phyloP scores from a whole-genome alignment of 805 yeast genomes.

The Candida andamanensis region DNA sequence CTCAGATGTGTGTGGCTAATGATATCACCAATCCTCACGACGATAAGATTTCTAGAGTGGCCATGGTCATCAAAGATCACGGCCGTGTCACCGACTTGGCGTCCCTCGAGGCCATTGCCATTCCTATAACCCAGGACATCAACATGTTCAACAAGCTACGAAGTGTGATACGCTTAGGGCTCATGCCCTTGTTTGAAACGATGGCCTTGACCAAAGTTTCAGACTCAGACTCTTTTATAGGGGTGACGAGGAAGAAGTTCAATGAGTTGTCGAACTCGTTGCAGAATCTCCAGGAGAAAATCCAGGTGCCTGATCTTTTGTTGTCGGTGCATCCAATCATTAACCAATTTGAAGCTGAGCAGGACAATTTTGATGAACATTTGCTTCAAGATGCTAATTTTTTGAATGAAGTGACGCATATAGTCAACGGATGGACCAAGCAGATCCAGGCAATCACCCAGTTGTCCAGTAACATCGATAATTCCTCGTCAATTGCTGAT shows the following conservation, averaged over 20 bases:
- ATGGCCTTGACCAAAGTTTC: conserved; percentile 21
- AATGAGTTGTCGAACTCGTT: conserved; percentile 64
- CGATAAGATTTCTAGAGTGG: conserved; percentile 3
- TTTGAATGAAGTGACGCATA: conserved; percentile 63
- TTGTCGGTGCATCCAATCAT: conserved; percentile 49
- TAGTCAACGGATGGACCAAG: conserved; percentile 71
- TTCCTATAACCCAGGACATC: conserved; percentile 9
- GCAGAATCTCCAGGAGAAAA: conserved; percentile 60
- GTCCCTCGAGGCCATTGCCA: conserved; percentile 5
- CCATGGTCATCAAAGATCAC: conserved; percentile 41
- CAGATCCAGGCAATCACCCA: conserved; percentile 54
- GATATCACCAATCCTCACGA: conserved; percentile 7
- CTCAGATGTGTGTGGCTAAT: conserved; percentile 8
- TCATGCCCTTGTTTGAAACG: conserved; percentile 63
- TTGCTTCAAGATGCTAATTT: conserved; percentile 47
- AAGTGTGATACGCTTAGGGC: conserved; percentile 55
- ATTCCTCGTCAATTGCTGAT: conserved; percentile 50
- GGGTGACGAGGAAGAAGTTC: conserved; percentile 52
- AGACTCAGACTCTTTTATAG: conserved; percentile 25
- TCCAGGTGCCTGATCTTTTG: conserved; percentile 62
- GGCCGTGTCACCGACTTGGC: conserved; percentile 19
- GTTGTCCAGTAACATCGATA: conserved; percentile 46
- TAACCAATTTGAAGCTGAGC: conserved; percentile 8
- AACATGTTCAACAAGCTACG: conserved; percentile 49
- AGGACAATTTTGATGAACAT: conserved; percentile 29